Evolutionary conservation across 1,139 yeast genomes (phyloP).

Genomic region (Candida buenavistaensis): DNA sequence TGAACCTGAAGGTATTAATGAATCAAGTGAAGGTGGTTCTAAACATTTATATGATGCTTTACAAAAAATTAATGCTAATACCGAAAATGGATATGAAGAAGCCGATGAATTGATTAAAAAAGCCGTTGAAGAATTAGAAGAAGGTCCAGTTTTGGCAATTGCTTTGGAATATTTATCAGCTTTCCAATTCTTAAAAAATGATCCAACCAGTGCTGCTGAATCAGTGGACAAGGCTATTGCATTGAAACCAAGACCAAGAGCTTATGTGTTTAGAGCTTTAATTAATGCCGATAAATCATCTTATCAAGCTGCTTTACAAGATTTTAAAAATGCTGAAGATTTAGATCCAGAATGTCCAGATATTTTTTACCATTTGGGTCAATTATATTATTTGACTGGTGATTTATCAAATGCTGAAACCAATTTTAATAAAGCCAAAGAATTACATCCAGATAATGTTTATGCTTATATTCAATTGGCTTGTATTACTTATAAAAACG

Average conservation of each 20-base stretch:
- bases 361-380: constrained; percentile 92
- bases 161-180: constrained; percentile 86
- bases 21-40: constrained; percentile 53
- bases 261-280: constrained; percentile 82
- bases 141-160: constrained; percentile 47
- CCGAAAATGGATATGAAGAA: constrained; percentile 68
- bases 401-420: constrained; percentile 72
- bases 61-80: constrained; percentile 59
- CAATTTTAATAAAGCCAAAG: constrained; percentile 76
- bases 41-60: constrained; percentile 70
- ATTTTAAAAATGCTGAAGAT: constrained; percentile 72
- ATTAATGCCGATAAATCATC: constrained; percentile 78
- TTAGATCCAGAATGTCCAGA: constrained; percentile 76
- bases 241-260: constrained; percentile 75
- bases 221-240: constrained; percentile 65
- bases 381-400: constrained; percentile 78
- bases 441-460: constrained; percentile 72
- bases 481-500: constrained; percentile 85
- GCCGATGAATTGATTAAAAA: constrained; percentile 71
- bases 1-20: constrained; percentile 51
- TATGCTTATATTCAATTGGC: constrained; percentile 91
- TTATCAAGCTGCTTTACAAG: constrained; percentile 60
- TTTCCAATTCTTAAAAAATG: constrained; percentile 78
- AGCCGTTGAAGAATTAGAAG: constrained; percentile 60
- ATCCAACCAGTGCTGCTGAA: constrained; percentile 58